These are phyloP conservation scores for Sclerotinia borealis DNA, from an alignment of 2,329 filamentous ascomycete species.

Conservation along the genomic window DNA sequence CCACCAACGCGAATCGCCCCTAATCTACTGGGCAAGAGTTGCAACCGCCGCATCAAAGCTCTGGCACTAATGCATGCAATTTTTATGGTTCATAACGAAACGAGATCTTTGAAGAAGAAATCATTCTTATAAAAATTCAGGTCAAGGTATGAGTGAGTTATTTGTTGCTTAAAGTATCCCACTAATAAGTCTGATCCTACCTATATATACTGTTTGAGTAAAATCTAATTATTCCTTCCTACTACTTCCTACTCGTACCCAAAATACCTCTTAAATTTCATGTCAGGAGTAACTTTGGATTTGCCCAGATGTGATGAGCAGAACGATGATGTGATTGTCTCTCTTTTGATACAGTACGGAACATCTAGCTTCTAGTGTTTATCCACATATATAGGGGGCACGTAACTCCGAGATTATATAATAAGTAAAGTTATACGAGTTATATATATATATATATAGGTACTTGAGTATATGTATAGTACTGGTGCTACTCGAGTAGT, in stretches of 20 bases:
- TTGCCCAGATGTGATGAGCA: neutral
- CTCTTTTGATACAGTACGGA: neutral
- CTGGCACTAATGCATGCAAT: neutral
- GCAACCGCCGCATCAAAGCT: neutral
- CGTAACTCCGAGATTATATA: neutral
- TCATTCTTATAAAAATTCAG: neutral
- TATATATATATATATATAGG: too few species aligned
- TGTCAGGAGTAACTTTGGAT: neutral
- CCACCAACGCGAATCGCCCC: neutral
- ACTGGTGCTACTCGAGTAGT: too few species aligned
- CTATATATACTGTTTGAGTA: neutral
- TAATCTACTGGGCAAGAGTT: neutral
- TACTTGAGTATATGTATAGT: too few species aligned
- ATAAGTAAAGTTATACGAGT: neutral
- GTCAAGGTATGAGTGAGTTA: neutral
- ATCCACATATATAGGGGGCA: neutral
- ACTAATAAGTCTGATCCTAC: too few species aligned
- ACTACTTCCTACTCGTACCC: neutral
- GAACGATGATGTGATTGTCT: conserved; percentile 5
- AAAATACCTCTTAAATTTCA: neutral
- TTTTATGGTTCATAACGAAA: neutral
- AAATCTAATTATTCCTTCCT: neutral
- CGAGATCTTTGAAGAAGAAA: conserved; percentile 1
- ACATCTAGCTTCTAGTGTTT: neutral
- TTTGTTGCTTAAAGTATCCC: neutral